These are phyloP conservation scores for Dothistroma septosporum DNA, from an alignment of 2,329 filamentous ascomycete genomes.

Conservation along the genomic window DNA sequence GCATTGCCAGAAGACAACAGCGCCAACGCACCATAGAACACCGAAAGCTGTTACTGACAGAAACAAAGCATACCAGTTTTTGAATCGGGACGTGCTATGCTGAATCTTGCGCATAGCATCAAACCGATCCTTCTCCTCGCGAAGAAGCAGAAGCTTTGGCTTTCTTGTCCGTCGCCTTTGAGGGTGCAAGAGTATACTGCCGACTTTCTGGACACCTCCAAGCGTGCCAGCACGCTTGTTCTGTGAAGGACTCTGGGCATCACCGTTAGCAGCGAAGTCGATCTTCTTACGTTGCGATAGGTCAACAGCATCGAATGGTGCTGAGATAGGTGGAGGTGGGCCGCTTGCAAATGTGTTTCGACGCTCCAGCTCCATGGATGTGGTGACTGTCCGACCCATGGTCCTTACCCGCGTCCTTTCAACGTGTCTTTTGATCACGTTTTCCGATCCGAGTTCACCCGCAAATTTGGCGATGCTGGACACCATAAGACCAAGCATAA, in stretches of 20 bases:
- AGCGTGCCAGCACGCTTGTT: constrained; percentile 6
- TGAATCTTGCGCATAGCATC: constrained; percentile 70
- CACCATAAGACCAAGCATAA: constrained; percentile 79
- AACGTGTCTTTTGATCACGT: constrained; percentile 58
- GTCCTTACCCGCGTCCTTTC: constrained; percentile 53
- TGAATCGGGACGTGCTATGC: constrained; percentile 57
- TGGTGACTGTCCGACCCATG: constrained; percentile 52
- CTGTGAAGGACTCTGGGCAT: background rate
- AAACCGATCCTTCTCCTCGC: constrained; percentile 46
- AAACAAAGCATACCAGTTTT: constrained; percentile 69
- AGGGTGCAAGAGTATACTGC: constrained; percentile 15
- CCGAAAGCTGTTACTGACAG: constrained; percentile 66
- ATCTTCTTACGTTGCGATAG: constrained; percentile 8
- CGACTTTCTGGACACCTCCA: constrained; percentile 17
- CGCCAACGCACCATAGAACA: constrained; percentile 75
- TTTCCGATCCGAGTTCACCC: constrained; percentile 56
- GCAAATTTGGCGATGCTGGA: constrained; percentile 70
- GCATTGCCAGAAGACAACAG: constrained; percentile 65
- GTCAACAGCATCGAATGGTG: constrained; percentile 13
- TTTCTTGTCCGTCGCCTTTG: constrained; percentile 25
- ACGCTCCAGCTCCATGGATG: constrained; percentile 45
- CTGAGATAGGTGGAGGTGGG: constrained; percentile 14
- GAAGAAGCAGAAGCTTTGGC: constrained; percentile 53
- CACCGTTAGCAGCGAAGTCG: constrained; percentile 13
- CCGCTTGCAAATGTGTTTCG: constrained; percentile 8